These are phyloP conservation scores for Flaveria brownii DNA, from an alignment of 129 eudicot genomes.

Conservation along the genomic window DNA sequence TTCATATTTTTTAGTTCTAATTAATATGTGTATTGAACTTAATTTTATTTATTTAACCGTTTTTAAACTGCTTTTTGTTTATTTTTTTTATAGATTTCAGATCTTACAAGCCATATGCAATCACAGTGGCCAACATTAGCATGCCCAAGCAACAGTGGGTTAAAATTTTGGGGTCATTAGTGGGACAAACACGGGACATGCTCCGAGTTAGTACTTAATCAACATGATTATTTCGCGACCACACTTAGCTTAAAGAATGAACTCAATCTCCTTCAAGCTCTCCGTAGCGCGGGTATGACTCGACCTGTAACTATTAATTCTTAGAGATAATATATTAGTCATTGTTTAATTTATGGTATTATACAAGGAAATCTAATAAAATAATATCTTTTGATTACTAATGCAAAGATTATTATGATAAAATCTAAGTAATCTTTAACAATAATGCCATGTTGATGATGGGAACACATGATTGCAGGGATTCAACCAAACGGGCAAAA, in stretches of 20 bases:
- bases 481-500: conserved; percentile 53
- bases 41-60: neutral
- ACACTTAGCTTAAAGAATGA: conserved; percentile 58
- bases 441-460: neutral
- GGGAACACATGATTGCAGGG: conserved; percentile 35
- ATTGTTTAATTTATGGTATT: too few species aligned
- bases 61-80: neutral
- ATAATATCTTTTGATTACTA: neutral
- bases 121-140: conserved; percentile 75
- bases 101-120: conserved; percentile 49
- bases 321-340: too few species aligned
- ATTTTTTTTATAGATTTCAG: conserved; percentile 45
- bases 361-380: too few species aligned
- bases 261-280: conserved; percentile 58
- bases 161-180: conserved; percentile 77
- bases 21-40: too few species aligned
- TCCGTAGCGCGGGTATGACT: conserved; percentile 45
- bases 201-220: conserved; percentile 57
- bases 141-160: conserved; percentile 66
- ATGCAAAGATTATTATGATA: neutral
- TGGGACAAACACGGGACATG: conserved; percentile 95
- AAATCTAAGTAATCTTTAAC: neutral
- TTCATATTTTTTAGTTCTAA: neutral
- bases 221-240: conserved; percentile 58
- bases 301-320: too few species aligned